Evolutionary conservation across 2,329 filamentous ascomycete genomes (phyloP).

Genomic region (Blastomyces percursus): DNA sequence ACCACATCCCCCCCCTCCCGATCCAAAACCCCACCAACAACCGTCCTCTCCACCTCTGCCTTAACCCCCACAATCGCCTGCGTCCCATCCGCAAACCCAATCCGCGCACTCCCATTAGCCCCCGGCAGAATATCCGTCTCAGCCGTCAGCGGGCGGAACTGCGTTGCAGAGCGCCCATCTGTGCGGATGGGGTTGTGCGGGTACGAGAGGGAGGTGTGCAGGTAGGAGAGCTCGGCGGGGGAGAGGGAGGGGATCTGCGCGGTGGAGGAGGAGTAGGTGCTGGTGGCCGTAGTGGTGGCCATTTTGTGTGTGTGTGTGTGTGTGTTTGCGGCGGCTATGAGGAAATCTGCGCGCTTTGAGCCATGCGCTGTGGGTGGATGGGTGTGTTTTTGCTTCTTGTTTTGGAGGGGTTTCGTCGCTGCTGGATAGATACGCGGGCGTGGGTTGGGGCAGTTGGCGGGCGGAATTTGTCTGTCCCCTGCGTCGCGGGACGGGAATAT

Average conservation of each 20-base stretch:
- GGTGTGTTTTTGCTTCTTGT: too few species aligned
- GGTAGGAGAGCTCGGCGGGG: slow-evolving; percentile 90
- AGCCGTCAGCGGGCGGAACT: slow-evolving; percentile 83
- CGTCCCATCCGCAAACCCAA: slow-evolving; percentile 89
- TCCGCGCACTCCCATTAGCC: slow-evolving; percentile 82
- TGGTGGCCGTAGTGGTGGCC: slow-evolving; percentile 46
- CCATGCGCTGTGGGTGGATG: too few species aligned
- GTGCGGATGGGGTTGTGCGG: slow-evolving; percentile 67
- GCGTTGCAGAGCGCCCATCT: slow-evolving; percentile 67
- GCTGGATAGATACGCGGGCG: too few species aligned
- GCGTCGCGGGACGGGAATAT: too few species aligned
- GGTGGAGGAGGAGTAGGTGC: slow-evolving; percentile 38
- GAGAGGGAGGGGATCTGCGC: slow-evolving; percentile 57
- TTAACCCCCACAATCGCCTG: slow-evolving; percentile 95
- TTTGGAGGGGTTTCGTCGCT: too few species aligned
- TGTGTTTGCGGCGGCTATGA: too few species aligned
- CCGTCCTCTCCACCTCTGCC: slow-evolving; percentile 76
- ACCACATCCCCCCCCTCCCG: slow-evolving; percentile 30
- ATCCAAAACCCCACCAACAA: slow-evolving; percentile 20
- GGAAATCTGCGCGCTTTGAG: too few species aligned
- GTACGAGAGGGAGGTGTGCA: slow-evolving; percentile 72
- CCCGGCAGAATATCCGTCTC: slow-evolving; percentile 83
- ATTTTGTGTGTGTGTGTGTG: slow-evolving; percentile 31
- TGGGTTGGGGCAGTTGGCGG: too few species aligned
- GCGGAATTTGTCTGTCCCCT: too few species aligned